phyloP scores from a whole-genome alignment of 805 yeast genomes.

The Candida boleticola region DNA sequence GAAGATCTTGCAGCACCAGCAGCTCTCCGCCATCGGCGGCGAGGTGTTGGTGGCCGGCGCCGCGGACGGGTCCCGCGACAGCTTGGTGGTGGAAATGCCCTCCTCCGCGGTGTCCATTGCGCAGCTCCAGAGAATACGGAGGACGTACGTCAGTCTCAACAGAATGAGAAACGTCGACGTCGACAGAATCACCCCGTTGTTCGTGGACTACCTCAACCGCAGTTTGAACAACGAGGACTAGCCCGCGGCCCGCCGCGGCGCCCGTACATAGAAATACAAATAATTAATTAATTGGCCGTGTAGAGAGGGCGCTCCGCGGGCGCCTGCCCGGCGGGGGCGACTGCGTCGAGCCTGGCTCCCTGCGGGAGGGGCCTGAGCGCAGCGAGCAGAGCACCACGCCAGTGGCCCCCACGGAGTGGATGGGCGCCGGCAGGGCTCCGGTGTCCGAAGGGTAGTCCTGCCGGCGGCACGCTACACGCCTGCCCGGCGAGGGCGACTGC shows the following conservation, averaged over 20 bases:
- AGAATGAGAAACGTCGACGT: conserved; percentile 72
- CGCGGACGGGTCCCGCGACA: conserved; percentile 18
- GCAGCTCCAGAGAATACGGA: conserved; percentile 76
- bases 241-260: not conserved
- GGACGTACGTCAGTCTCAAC: conserved; percentile 81
- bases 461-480: no score
- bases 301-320: no score
- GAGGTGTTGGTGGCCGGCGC: conserved; percentile 45
- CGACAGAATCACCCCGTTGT: conserved; percentile 65
- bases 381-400: no score
- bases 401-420: no score
- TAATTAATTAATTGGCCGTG: no score
- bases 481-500: no score
- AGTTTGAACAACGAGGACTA: conserved; percentile 44
- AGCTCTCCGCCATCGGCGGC: conserved; percentile 48
- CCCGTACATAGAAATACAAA: conserved; percentile 4
- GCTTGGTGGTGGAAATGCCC: conserved; percentile 61
- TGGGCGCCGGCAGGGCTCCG: no score
- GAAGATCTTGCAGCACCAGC: conserved; percentile 62
- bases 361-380: no score
- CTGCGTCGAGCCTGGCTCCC: no score
- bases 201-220: conserved; percentile 73
- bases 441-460: no score
- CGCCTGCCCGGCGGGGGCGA: no score
- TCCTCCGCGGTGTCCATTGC: conserved; percentile 60